Evolutionary conservation across 371 early-diverging fungal genomes (phyloP).

Genomic region (Polyrhizophydium stewartii): DNA sequence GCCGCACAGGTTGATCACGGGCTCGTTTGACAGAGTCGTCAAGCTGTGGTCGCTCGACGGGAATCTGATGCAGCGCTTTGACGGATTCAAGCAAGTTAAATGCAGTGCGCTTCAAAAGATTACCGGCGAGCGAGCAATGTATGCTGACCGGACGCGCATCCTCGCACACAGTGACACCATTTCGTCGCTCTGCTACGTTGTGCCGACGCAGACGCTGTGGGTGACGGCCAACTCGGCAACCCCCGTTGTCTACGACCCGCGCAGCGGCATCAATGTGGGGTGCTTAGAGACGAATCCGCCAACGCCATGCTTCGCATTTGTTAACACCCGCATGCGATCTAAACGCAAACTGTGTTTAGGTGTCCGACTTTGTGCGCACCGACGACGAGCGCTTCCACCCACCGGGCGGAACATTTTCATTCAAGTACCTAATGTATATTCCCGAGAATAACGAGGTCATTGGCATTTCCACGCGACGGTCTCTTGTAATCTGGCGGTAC

Average conservation of each 20-base stretch:
- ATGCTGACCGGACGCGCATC: not conserved
- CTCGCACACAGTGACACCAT: constrained; percentile 34
- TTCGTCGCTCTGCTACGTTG: constrained; percentile 41
- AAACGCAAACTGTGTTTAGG: constrained; percentile 26
- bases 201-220: constrained; percentile 51
- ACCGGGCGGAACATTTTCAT: constrained; percentile 15
- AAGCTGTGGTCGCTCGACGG: constrained; percentile 56
- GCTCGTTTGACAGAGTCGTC: constrained; percentile 48
- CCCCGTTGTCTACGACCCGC: constrained; percentile 46
- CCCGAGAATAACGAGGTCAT: constrained; percentile 43
- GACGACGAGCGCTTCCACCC: constrained; percentile 30
- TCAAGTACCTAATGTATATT: constrained; percentile 36
- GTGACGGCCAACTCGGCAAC: constrained; percentile 37
- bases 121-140: not conserved
- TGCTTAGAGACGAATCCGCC: no score
- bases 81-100: constrained; percentile 34
- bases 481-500: constrained; percentile 42
- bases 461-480: constrained; percentile 35
- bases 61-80: constrained; percentile 47
- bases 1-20: constrained; percentile 43
- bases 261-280: constrained; percentile 47
- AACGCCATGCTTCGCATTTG: no score
- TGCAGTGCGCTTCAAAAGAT: not conserved
- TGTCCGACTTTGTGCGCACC: constrained; percentile 45
- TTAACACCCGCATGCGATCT: no score